Base-by-base conservation (phyloP, 768 basidiomycete species). In the Lactifluus hygrophoroides region DNA sequence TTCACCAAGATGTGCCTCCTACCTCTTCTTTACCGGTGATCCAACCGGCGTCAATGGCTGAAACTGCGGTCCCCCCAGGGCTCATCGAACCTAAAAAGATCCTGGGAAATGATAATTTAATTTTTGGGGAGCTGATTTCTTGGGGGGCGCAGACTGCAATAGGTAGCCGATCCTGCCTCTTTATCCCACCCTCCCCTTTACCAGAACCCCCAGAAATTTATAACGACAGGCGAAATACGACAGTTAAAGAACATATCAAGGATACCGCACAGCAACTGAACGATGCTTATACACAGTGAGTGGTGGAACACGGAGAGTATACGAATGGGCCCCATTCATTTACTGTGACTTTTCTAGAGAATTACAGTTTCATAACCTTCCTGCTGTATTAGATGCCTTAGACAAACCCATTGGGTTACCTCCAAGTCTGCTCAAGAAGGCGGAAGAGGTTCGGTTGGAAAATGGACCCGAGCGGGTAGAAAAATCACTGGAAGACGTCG, bases 131-230 rank as follows among this genome's bases (percentile, higher is more conserved):
- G 10, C 72, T 99, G 45, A 76, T 91, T 0, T 80, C 85, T 16
- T 93, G 91, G 81, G 94, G 93, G n/a, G 87, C 89, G 0, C 82
- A 85, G 56, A 80, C 90, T 57, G 94, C 95, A 3, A 81, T 96
- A 62, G 91, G 91, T 94, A 66, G 67, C 85, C 71, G 32, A 43
- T 34, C 14, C 8, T 43, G 10, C n/a, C 21, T 5, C 5, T 7
- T 43, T 43, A 23, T 32, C 3, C 38, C 17, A 5, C 19, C 19
- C 32, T n/a, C 21, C 10, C 32, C 27, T 37, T 47, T 49, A 9
- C 52, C 16, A 8, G 14, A 38, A 27, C 56, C 23, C 16, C 23
- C 57, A 89, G 90, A 87, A 61, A 86, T 99, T 4, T 99, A 94
- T 71, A 82, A 88, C 40, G 86, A 95, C 64, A 76, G 90, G 45